Evolutionary conservation across 495 filamentous ascomycete species (phyloP).

Genomic region (Recurvomyces mirabilis): DNA sequence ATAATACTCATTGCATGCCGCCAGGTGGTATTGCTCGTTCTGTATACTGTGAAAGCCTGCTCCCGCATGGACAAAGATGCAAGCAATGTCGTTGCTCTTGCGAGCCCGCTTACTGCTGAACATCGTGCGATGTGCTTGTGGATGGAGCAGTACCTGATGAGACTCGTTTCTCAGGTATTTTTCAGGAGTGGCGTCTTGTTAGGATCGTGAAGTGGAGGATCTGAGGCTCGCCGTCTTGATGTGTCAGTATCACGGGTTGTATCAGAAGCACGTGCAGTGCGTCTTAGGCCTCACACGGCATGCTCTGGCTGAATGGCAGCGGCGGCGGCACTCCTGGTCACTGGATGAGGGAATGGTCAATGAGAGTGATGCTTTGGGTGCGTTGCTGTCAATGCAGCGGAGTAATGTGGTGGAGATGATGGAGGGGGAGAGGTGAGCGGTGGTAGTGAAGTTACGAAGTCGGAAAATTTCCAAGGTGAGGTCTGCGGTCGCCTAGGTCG

Average conservation of each 20-base stretch:
- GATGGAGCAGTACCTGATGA: too few relatives aligned
- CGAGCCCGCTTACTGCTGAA: slow-evolving; percentile 23
- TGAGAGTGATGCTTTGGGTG: neutral
- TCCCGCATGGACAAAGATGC: slow-evolving; percentile 92
- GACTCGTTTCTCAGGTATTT: too few relatives aligned
- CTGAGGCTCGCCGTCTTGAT: neutral
- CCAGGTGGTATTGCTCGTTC: slow-evolving; percentile 73
- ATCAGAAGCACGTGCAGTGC: neutral
- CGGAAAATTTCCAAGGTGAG: too few relatives aligned
- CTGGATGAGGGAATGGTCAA: neutral
- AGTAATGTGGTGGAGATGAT: slow-evolving; percentile 2
- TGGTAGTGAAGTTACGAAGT: neutral
- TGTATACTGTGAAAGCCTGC: slow-evolving; percentile 83
- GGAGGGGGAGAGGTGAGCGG: neutral
- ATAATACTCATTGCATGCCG: slow-evolving; percentile 71
- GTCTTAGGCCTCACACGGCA: neutral
- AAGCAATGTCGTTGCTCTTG: slow-evolving; percentile 39
- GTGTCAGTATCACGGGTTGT: neutral
- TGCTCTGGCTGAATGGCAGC: neutral
- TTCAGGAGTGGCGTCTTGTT: too few relatives aligned
- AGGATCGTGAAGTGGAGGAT: neutral
- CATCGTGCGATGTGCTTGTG: slow-evolving; percentile 22
- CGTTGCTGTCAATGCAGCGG: neutral
- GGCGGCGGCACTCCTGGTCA: neutral
- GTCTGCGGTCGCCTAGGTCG: slow-evolving; percentile 4